A percentile compares a stretch with the other conserved stretches of the same genome.
phyloP scores from a whole-genome alignment of 2,329 filamentous ascomycete genomes.

The Davidsoniella virescens region DNA sequence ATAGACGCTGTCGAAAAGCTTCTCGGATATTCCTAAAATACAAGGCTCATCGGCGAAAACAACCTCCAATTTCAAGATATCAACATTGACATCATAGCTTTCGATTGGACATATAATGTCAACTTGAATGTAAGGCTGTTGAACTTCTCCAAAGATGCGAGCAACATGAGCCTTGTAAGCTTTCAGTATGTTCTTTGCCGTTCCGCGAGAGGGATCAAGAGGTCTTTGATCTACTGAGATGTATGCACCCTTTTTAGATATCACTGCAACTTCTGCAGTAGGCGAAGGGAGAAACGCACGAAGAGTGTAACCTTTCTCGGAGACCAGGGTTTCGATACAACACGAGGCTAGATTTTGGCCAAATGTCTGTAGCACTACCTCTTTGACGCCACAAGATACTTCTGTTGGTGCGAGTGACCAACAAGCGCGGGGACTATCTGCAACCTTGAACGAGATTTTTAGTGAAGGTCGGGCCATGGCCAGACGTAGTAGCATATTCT shows the following conservation, averaged over 20 bases:
- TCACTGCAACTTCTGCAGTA: conserved; percentile 26
- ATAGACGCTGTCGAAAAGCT: conserved; percentile 28
- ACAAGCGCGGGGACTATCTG: conserved; percentile 32
- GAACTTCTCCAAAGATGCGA: conserved; percentile 21
- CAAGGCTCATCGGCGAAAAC: conserved; percentile 42
- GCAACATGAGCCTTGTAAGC: conserved; percentile 36
- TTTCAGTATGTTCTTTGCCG: conserved; percentile 40
- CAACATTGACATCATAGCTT: conserved; percentile 56
- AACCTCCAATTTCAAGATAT: conserved; percentile 56
- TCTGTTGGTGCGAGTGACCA: conserved; percentile 42
- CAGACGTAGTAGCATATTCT: conserved; percentile 44
- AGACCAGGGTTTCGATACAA: conserved; percentile 30
- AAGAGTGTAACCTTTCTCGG: conserved; percentile 23
- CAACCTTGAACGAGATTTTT: conserved; percentile 42
- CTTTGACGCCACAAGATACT: conserved; percentile 18
- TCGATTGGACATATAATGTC: conserved; percentile 43
- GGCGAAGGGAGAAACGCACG: conserved; percentile 41
- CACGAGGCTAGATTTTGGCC: conserved; percentile 38
- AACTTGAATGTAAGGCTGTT: conserved; percentile 46
- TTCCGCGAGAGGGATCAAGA: conserved; percentile 36
- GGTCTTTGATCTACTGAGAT: conserved; percentile 55
- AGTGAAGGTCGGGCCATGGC: conserved; percentile 48
- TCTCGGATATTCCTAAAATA: conserved; percentile 30
- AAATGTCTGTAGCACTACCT: conserved; percentile 46
- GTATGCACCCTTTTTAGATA: conserved; percentile 36